phyloP scores from a whole-genome alignment of 2,329 filamentous ascomycete genomes.

The Fusarium citri region DNA sequence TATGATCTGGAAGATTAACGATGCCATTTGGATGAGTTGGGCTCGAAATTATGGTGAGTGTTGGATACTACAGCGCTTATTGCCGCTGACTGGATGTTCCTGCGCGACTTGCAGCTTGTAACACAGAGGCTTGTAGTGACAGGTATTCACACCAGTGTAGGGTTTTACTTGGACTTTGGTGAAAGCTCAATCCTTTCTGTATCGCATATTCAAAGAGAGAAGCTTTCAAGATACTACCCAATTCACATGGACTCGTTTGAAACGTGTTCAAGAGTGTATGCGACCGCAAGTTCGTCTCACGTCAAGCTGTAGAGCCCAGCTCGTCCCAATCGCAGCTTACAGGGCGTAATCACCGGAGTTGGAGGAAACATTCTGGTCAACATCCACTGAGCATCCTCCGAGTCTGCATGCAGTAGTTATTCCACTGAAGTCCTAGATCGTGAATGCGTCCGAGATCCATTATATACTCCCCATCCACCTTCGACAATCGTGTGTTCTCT shows the following conservation, averaged over 20 bases:
- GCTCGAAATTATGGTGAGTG: fast-evolving
- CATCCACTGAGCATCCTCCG: too few relatives aligned
- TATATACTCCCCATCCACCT: background rate
- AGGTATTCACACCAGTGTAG: background rate
- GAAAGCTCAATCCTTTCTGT: fast-evolving
- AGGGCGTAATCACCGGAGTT: background rate
- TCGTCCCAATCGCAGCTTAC: fast-evolving
- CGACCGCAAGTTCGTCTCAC: background rate
- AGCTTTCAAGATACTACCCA: fast-evolving
- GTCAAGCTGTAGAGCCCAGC: background rate
- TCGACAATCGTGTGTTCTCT: background rate
- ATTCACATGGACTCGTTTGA: fast-evolving
- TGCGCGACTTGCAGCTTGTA: background rate
- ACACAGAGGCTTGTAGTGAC: background rate
- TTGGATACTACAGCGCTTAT: background rate
- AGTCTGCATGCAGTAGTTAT: background rate
- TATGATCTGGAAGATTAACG: too few relatives aligned
- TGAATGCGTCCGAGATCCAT: background rate
- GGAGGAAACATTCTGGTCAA: background rate
- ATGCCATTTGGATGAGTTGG: background rate
- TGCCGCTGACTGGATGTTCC: background rate
- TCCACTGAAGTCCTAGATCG: background rate
- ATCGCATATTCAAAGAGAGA: background rate
- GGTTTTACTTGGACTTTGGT: fast-evolving
- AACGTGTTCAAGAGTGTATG: background rate